A percentile compares a stretch with the other conserved stretches of the same genome.
Evolutionary conservation across 441 rosid genomes (phyloP).

Genomic region (Geranium incanum): DNA sequence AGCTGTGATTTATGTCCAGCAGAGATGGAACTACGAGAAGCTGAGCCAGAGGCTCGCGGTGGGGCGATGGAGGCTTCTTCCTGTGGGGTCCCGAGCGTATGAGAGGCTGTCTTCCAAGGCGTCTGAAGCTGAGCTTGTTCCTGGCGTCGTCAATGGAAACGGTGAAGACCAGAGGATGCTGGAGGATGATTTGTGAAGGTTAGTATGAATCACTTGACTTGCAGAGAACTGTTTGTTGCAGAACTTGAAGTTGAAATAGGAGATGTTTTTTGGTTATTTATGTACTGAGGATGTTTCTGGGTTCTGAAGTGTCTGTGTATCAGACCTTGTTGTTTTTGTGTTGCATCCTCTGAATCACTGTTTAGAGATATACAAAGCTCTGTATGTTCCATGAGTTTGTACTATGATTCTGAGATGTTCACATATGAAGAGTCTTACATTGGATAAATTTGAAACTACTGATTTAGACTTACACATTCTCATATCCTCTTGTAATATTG

Average conservation of each 20-base stretch:
- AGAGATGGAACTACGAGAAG: constrained; percentile 68
- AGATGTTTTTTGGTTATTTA: no score
- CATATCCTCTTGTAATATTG: no score
- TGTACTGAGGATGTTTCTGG: neutral
- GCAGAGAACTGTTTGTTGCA: constrained; percentile 2
- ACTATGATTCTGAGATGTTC: no score
- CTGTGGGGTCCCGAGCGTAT: constrained; percentile 45
- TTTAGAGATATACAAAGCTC: no score
- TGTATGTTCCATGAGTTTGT: no score
- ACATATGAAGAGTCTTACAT: no score
- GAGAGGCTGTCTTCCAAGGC: constrained; percentile 54
- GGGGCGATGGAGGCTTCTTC: constrained; percentile 50
- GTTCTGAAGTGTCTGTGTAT: neutral
- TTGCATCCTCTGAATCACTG: no score
- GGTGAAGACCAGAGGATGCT: constrained; percentile 14
- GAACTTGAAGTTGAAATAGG: no score
- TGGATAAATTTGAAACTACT: no score
- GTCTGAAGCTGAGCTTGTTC: constrained; percentile 59
- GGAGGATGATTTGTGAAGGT: constrained; percentile 30
- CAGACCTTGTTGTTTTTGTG: neutral
- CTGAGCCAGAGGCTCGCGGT: constrained; percentile 43
- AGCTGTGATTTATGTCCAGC: constrained; percentile 48
- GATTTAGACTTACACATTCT: no score
- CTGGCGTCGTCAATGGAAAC: constrained; percentile 28
- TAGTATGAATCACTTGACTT: constrained; percentile 21